Evolutionary conservation across 306 rosid genomes (phyloP).

Genomic region (Prunus campanulata): DNA sequence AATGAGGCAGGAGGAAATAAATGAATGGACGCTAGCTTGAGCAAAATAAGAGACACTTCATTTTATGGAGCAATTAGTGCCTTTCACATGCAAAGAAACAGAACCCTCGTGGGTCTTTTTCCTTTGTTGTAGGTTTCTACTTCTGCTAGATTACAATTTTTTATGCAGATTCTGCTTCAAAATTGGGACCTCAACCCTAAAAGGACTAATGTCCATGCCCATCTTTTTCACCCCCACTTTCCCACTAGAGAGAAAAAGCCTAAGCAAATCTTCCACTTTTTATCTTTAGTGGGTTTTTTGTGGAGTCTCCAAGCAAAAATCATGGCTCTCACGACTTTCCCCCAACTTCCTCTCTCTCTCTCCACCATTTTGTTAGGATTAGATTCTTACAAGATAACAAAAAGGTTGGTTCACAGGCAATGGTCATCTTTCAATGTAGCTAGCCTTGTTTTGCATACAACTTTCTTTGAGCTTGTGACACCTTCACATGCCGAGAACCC

Average conservation of each 20-base stretch:
- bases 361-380: constrained; percentile 28
- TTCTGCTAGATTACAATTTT: constrained; percentile 28
- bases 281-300: constrained; percentile 35
- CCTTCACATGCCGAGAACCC: constrained; percentile 45
- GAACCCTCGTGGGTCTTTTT: constrained; percentile 34
- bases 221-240: constrained; percentile 22
- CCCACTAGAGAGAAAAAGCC: constrained; percentile 31
- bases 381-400: constrained; percentile 51
- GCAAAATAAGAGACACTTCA: not conserved
- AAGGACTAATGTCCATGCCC: not conserved
- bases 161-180: constrained; percentile 29
- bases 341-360: constrained; percentile 7
- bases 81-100: constrained; percentile 35
- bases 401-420: constrained; percentile 44
- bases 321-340: constrained; percentile 39
- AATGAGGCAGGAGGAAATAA: not conserved
- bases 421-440: constrained; percentile 31
- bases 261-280: constrained; percentile 29
- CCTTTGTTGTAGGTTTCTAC: constrained; percentile 19
- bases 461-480: constrained; percentile 36
- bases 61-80: not conserved
- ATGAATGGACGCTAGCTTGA: not conserved
- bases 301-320: constrained; percentile 46
- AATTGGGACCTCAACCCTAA: constrained; percentile 20
- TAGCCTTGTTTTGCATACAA: constrained; percentile 24